Evolutionary conservation across 352 stramenopile species (phyloP), one percentile per base, ranked within the genome.

Genomic region (Globisporangium viniferum): DNA sequence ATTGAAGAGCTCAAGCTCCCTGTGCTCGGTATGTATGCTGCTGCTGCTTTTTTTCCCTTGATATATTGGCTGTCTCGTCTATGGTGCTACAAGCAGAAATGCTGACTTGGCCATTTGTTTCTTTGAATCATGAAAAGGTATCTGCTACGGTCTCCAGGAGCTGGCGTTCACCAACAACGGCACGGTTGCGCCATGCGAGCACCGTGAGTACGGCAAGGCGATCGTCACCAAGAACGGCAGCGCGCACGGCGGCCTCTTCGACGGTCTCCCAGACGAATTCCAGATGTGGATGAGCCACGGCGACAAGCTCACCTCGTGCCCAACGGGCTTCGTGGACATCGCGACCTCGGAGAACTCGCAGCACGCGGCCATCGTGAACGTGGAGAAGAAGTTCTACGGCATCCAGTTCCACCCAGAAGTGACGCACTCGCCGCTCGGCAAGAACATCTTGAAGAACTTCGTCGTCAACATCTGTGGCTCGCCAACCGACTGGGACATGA

Each of bases 271-370:
- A 24, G 90, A 96, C 29, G 86, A 98, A 64, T 98, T 99, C 78
- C 93, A 98, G 80, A 95, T 99, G 83, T 99, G 98, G 98, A 99
- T 99, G 98, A 98, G 92, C 76, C 98, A 99, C 81, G 97, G 97
- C 36, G 98, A 99, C 84, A 99, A 99, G 81, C 82, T 99, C 46
- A 96, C 91, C 67, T 78, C 84, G 44, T 88, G 97, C 33, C 97
- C 98, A 3, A 83, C 97, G 44, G 98, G 97, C 66, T 98, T 98
- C 75, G 80, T 94, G 35, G 84, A 97, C 73, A 87, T 98, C 41
- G 88, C 86, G 29, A 87, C 74, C 46, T 97, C 90, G 10, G 79
- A 91, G 64, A 97, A 97, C 84, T 97, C 91, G 63, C 80, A 97
- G 77, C 84, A 99, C 87, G 83, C 92, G 3, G 94, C 90, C 39